Conservation (phyloP, 2,329 filamentous ascomycete genomes). For the Chaetomium sp. region DNA sequence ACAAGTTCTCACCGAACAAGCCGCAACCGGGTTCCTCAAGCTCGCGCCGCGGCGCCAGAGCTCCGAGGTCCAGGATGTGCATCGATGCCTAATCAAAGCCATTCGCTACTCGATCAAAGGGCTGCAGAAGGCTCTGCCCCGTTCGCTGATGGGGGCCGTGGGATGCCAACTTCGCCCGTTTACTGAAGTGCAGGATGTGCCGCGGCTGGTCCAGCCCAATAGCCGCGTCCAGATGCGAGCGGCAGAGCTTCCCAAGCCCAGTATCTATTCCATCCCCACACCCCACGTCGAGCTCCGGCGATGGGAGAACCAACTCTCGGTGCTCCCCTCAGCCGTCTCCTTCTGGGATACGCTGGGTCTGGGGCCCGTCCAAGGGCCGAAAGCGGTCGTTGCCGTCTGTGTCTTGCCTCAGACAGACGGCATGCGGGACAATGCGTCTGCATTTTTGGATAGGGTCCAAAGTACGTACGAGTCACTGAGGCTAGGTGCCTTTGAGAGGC, state of each 20-base stretch:
- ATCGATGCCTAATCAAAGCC: slow-evolving; percentile 37
- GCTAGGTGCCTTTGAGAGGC: slow-evolving; percentile 57
- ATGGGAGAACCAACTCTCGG: slow-evolving; percentile 61
- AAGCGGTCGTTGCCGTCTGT: slow-evolving; percentile 65
- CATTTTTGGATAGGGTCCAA: slow-evolving; percentile 62
- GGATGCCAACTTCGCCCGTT: slow-evolving; percentile 43
- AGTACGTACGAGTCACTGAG: slow-evolving; percentile 68
- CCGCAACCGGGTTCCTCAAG: slow-evolving; percentile 46
- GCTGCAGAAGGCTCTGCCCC: slow-evolving; percentile 40
- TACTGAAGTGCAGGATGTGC: slow-evolving; percentile 52
- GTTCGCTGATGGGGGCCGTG: slow-evolving; percentile 37
- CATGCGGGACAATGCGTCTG: slow-evolving; percentile 51
- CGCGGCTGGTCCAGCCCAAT: slow-evolving; percentile 45
- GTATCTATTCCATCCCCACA: slow-evolving; percentile 56
- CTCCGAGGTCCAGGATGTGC: slow-evolving; percentile 27
- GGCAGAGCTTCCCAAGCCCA: slow-evolving; percentile 43
- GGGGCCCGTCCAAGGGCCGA: slow-evolving; percentile 61
- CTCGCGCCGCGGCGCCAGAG: slow-evolving; percentile 25
- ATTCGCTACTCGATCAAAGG: slow-evolving; percentile 44
- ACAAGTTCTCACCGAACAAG: slow-evolving; percentile 66
- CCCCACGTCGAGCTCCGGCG: slow-evolving; percentile 69
- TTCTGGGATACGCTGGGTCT: slow-evolving; percentile 82
- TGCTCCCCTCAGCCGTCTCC: slow-evolving; percentile 65
- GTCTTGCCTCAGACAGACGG: slow-evolving; percentile 62
- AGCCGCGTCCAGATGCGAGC: slow-evolving; percentile 44